Evolutionary conservation across 2,329 filamentous ascomycete species (phyloP), one percentile per base, ranked within the genome.

Genomic region (Colletotrichum lupini): DNA sequence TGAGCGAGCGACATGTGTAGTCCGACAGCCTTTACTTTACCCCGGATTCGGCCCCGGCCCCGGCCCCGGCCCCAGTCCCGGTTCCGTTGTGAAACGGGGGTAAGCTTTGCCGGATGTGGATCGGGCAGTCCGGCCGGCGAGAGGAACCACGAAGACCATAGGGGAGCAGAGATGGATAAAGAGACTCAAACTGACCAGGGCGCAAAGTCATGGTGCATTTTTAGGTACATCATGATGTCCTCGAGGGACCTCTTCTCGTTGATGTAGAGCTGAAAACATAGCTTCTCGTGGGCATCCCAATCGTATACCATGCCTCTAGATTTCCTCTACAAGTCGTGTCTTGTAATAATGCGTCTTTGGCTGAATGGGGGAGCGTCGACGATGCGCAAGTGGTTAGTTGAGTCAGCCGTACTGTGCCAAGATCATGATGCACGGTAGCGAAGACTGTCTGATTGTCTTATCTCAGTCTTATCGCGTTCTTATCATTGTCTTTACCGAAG

Each of bases 181-280:
- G 32, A 35, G 32, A 35, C 32, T 35, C 32, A 35, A 2, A 80
- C 86, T 81, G 85, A 93, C 92, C 92, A 93, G 26, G 94, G 93
- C 35, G 90, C 86, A 81, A 95, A 95, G 74, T 90, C 87, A 84
- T 92, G 86, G 72, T 87, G 85, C 69, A 85, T 85, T 75, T 87
- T 90, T 87, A 95, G 92, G 78, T 92, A 91, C 30, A 91, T 87
- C 86, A 94, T 93, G 55, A 97, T 92, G 76, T 95, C 91, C 77
- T 93, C 91, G 70, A 95, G 84, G 53, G 91, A 89, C 83, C 89
- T 92, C 77, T 91, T 91, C 83, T 97, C 92, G 72, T 92, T 89
- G 76, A 96, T 94, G 78, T 95, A 97, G 78, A 97, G 89, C 76
- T 90, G 89, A 53, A 81, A 81, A 77, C 84, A 85, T 77, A 78